Evolutionary conservation across 2,329 filamentous ascomycete species (phyloP).

Genomic region (Arthrobotrys sphaeroides): DNA sequence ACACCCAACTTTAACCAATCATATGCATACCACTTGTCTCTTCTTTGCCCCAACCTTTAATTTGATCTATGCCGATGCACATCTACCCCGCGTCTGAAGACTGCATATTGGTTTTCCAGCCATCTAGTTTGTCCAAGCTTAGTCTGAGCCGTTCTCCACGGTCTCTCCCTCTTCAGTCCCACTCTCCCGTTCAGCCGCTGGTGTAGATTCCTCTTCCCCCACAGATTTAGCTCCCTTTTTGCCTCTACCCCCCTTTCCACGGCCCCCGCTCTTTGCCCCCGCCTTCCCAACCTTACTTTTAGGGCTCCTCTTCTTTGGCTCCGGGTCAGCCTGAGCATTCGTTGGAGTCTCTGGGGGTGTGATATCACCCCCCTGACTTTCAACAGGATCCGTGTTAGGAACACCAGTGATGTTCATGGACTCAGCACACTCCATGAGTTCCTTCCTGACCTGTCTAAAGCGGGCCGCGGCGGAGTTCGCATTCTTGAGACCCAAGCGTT

Average conservation of each 20-base stretch:
- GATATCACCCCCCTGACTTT: not conserved
- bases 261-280: not conserved
- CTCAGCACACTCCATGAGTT: conserved; percentile 32
- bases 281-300: conserved; percentile 5
- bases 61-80: not conserved
- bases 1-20: too few relatives aligned
- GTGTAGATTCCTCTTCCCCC: not conserved
- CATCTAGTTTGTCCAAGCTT: not conserved
- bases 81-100: not conserved
- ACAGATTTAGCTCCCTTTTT: not conserved
- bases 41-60: too few relatives aligned
- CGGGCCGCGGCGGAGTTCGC: conserved; percentile 13
- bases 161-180: not conserved
- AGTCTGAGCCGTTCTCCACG: not conserved
- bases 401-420: not conserved
- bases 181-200: not conserved
- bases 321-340: not conserved
- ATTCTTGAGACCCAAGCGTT: conserved; percentile 30
- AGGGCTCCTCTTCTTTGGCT: not conserved
- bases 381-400: not conserved
- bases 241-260: not conserved
- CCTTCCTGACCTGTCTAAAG: conserved; percentile 45
- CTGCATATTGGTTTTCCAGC: not conserved
- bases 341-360: conserved; percentile 10
- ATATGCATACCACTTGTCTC: too few relatives aligned